Evolutionary conservation across 2,329 filamentous ascomycete genomes (phyloP), one percentile per base, ranked within the genome.

Genomic region (Pyricularia pennisetigena): DNA sequence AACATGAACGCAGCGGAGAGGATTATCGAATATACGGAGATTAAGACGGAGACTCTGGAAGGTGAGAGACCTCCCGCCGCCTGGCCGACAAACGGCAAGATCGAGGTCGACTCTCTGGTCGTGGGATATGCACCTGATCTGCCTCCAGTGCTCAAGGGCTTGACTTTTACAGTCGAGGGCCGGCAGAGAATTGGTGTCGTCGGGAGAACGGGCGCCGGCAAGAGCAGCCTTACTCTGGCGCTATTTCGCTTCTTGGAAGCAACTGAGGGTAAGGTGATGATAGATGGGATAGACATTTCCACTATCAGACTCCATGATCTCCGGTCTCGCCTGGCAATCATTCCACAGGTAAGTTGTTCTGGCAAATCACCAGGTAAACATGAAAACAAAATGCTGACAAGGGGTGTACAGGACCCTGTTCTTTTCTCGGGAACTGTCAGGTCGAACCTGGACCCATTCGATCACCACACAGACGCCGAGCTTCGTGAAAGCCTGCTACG

Each of bases 1-100:
- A 87, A 91, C 73, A 93, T 94, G 89, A 93, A 93, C 73, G 86
- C 90, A 0, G 88, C 88, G 0, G 91, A 94, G 77, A 83, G 91
- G 32, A 86, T 94, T 29, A 81, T 92, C 4, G 91, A 94, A 75
- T 94, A 94, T 75, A 85, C 87, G 0, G 85, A 88, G 65, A 81
- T 93, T 9, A 79, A 85, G 35, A 92, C 86, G 0, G 91, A 93
- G 75, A 82, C 85, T 24, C 85, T 88, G 62, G 86, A 81, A 14
- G 90, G 89, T 14, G 75, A 78, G 24, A 80, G 83, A 26, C 85
- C 89, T 0, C 88, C 91, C 0, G 88, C 90, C 1, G 86, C 28
- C 0, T 95, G 92, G 92, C 92, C 92, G 0, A 86, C 85, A 0
- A 85, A 90, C 70, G 92, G 92, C 6, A 82, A 84, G 12, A 82